A percentile compares a stretch with the other conserved stretches of the same genome.
Evolutionary conservation across 208 protist species (phyloP).

Genomic region (Acanthamoeba lenticulata): DNA sequence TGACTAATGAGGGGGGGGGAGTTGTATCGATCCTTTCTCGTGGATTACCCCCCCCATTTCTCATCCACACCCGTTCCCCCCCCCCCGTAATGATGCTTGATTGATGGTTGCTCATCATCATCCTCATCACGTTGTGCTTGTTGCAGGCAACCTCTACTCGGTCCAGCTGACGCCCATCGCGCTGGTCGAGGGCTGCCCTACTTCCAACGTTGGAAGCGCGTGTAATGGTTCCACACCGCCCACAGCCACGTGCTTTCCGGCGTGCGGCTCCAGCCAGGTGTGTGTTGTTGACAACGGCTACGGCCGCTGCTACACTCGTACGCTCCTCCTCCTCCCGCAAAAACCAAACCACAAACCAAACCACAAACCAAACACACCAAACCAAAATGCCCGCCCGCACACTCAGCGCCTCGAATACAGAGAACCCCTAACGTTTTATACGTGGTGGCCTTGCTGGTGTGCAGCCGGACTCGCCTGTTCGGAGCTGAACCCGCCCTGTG

Average conservation of each 20-base stretch:
- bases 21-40: no score
- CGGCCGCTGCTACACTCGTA: conserved; percentile 5
- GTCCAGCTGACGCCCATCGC: not conserved
- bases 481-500: not conserved
- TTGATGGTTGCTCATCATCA: no score
- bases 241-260: not conserved
- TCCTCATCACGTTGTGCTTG: not conserved
- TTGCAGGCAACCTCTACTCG: not conserved
- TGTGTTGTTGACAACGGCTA: not conserved
- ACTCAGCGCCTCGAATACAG: no score
- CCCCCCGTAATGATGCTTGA: no score
- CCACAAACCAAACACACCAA: not conserved
- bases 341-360: not conserved
- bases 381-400: no score
- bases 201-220: not conserved
- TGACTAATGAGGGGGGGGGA: no score
- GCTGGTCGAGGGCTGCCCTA: not conserved
- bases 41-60: no score
- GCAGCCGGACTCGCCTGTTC: not conserved
- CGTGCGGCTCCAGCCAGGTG: not conserved
- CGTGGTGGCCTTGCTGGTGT: no score
- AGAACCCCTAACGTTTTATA: no score
- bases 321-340: not conserved
- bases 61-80: no score
- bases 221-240: not conserved